These are phyloP conservation scores for Jimgerdemannia lactiflua DNA, from an alignment of 192 early-diverging fungal genomes.

Conservation along the genomic window DNA sequence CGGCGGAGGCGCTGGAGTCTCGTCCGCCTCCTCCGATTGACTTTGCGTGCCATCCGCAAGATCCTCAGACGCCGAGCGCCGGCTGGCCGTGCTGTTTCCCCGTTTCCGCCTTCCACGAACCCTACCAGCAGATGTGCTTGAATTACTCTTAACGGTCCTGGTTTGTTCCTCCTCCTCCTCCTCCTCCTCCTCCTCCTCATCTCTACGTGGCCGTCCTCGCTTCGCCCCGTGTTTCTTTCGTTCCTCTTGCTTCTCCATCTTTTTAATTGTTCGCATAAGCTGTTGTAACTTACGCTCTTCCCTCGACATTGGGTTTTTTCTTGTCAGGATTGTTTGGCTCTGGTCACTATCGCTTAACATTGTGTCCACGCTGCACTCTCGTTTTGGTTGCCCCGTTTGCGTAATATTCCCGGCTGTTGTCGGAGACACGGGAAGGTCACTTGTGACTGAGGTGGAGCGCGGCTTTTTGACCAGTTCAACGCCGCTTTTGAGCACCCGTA, in stretches of 20 bases:
- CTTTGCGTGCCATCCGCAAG: neutral
- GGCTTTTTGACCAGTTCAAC: neutral
- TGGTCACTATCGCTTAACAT: constrained; percentile 29
- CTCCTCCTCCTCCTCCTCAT: constrained; percentile 35
- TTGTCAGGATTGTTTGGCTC: constrained; percentile 14
- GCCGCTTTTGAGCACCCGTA: constrained; percentile 10
- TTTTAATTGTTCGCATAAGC: constrained; percentile 57
- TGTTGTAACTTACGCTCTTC: constrained; percentile 71
- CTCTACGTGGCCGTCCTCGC: constrained; percentile 18
- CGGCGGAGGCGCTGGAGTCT: constrained; percentile 3
- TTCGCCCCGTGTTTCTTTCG: constrained; percentile 40
- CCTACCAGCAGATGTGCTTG: neutral
- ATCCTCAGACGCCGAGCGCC: neutral
- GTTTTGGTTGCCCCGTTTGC: neutral
- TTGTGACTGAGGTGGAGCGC: neutral
- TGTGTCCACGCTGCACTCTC: constrained; percentile 20
- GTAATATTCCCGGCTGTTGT: neutral
- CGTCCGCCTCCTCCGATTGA: neutral
- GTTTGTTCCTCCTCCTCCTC: constrained; percentile 21
- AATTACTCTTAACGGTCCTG: neutral
- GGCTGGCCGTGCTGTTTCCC: neutral
- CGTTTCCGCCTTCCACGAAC: constrained; percentile 1
- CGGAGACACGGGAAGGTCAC: neutral
- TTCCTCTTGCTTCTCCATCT: constrained; percentile 51
- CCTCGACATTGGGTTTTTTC: constrained; percentile 39